A percentile compares a stretch with the other conserved stretches of the same genome.
phyloP scores from a whole-genome alignment of 2,329 filamentous ascomycete genomes.

The Fusarium sororula region DNA sequence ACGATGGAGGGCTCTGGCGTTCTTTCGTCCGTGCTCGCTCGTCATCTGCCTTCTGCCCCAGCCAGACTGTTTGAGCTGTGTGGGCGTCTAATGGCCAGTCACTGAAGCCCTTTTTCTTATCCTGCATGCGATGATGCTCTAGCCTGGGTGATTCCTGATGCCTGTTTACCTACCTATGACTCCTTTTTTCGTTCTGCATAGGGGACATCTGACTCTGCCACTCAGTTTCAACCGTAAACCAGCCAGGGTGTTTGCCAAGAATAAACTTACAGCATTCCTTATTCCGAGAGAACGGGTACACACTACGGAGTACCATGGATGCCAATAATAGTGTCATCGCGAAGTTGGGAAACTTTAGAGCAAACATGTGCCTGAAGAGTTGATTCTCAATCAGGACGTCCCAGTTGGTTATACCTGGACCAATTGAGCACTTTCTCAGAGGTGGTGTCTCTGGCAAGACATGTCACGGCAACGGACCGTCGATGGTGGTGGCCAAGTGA shows the following conservation, averaged over 20 bases:
- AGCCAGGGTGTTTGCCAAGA: slow-evolving; percentile 1
- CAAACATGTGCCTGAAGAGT: slow-evolving; percentile 36
- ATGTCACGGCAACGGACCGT: slow-evolving; percentile 32
- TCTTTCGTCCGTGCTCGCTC: slow-evolving; percentile 10
- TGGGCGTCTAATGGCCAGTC: slow-evolving; percentile 10
- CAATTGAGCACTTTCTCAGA: slow-evolving; percentile 7
- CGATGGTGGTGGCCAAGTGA: slow-evolving; percentile 23
- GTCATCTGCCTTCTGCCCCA: slow-evolving; percentile 6
- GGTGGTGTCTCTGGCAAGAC: slow-evolving; percentile 28
- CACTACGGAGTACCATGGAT: not conserved
- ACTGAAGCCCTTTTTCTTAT: not conserved
- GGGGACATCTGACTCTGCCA: not conserved
- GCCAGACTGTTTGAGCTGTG: not conserved
- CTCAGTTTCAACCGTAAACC: slow-evolving; percentile 5
- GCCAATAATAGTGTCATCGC: not conserved
- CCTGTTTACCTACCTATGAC: slow-evolving; percentile 27
- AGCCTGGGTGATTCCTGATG: slow-evolving; percentile 14
- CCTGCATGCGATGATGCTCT: slow-evolving; percentile 15
- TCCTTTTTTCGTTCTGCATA: slow-evolving; percentile 10
- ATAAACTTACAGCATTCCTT: slow-evolving; percentile 13
- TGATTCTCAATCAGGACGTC: slow-evolving; percentile 14
- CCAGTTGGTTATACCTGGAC: slow-evolving; percentile 10
- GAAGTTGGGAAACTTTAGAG: not conserved
- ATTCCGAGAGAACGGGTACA: slow-evolving; percentile 7
- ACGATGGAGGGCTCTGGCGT: not conserved